These are phyloP conservation scores for Hemileia vastatrix DNA, from an alignment of 1,284 basidiomycete species.

Conservation along the genomic window DNA sequence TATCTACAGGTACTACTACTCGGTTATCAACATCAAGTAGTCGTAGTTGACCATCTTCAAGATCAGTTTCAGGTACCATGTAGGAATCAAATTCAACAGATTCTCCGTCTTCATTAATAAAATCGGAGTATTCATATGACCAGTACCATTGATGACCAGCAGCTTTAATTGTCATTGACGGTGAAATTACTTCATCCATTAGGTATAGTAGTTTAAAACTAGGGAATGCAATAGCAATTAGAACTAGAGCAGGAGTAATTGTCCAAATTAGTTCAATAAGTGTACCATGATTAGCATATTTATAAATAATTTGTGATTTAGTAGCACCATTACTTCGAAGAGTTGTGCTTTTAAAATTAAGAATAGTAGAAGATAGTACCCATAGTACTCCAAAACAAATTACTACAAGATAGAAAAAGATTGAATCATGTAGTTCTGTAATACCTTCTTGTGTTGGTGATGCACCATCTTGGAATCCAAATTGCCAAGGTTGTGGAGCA, in stretches of 20 bases:
- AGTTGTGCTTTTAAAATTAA: conserved; percentile 40
- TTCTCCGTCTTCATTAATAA: conserved; percentile 39
- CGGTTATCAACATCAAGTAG: conserved; percentile 46
- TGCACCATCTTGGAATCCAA: conserved; percentile 45
- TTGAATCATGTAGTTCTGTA: conserved; percentile 44
- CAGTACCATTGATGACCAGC: conserved; percentile 38
- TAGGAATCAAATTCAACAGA: conserved; percentile 39
- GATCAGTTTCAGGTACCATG: conserved; percentile 42
- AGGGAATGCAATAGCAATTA: conserved; percentile 45
- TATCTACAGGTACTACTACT: conserved; percentile 45
- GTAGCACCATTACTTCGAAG: no score
- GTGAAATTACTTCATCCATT: conserved; percentile 41
- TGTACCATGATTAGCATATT: conserved; percentile 25
- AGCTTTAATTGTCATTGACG: conserved; percentile 39
- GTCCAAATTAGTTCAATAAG: conserved; percentile 43
- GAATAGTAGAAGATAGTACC: conserved; percentile 35
- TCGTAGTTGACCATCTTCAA: conserved; percentile 46
- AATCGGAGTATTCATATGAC: conserved; percentile 34
- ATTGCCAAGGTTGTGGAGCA: conserved; percentile 41
- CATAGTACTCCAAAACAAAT: conserved; percentile 43
- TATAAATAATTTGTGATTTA: conserved; percentile 26
- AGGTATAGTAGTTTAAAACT: conserved; percentile 44
- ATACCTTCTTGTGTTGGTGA: conserved; percentile 44
- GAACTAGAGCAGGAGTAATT: conserved; percentile 40
- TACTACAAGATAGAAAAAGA: conserved; percentile 45